Conservation (phyloP, 2,329 filamentous ascomycete genomes). For the Fusarium stilboides region DNA sequence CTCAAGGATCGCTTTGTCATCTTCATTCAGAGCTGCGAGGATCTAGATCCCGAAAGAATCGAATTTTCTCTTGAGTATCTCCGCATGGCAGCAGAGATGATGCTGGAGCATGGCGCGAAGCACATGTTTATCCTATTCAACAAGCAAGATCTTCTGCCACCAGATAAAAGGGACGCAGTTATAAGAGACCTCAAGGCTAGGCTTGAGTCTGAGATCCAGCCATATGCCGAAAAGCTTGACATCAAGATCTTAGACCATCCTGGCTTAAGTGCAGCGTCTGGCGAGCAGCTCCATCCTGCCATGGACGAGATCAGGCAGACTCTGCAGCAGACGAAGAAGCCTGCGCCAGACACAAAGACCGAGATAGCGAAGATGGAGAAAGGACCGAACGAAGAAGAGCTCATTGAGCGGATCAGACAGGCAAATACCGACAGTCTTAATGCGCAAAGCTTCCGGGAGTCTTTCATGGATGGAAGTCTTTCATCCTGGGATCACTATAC, state of each 20-base stretch:
- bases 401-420: constrained; percentile 18
- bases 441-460: constrained; percentile 46
- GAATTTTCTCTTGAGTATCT: constrained; percentile 50
- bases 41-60: constrained; percentile 42
- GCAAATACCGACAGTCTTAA: constrained; percentile 22
- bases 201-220: constrained; percentile 36
- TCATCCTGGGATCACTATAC: constrained; percentile 54
- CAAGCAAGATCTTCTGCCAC: constrained; percentile 51
- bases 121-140: constrained; percentile 53
- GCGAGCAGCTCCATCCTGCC: constrained; percentile 22
- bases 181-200: constrained; percentile 19
- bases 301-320: constrained; percentile 42
- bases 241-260: constrained; percentile 46
- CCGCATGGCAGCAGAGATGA: constrained; percentile 36
- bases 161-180: constrained; percentile 31
- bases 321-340: constrained; percentile 15
- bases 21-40: constrained; percentile 51
- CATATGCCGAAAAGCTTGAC: constrained; percentile 15
- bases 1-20: constrained; percentile 46
- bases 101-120: constrained; percentile 36
- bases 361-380: constrained; percentile 26
- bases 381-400: constrained; percentile 33
- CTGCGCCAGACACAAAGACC: background rate
- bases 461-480: constrained; percentile 49
- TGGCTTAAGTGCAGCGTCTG: constrained; percentile 42